Base-by-base conservation (phyloP, 176 grass and related monocot genomes). In the Calamus simplicifolius region DNA sequence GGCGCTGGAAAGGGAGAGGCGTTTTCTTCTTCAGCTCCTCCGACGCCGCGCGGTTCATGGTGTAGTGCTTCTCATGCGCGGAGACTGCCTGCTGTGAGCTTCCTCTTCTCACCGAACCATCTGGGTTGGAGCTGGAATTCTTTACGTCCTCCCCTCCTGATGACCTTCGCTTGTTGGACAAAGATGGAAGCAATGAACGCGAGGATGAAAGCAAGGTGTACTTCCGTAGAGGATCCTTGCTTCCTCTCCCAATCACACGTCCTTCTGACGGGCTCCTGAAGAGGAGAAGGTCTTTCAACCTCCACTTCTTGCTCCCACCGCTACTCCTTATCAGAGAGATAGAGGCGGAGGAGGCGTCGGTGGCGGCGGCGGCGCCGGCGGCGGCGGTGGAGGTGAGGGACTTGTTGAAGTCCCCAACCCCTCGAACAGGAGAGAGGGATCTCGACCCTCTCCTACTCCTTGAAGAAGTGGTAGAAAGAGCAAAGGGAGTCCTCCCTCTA, bases 181-280 rank as follows among this genome's bases (percentile, higher is more conserved):
- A 28, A 18, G 18, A 55, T 16, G 62, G 18, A 7, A 43, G 35
- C 4, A 59, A 54, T 0, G 64, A 69, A 0, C 72, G 55, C 0
- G 86, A 68, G 0, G 79, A 75, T 0, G 76, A 56, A 17, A 84
- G 84, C 49, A 81, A 50, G 35, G 84, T 81, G 74, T 92, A 98
- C 76, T 82, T 82, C 19, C 74, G 55, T 56, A 97, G 74, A 17
- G 78, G 69, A 74, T 97, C 93, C 64, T 87, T 92, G 80, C 92
- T 77, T 5, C 83, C 78, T 65, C 60, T 49, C 14, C 79, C 77
- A 21, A 59, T 72, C 38, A 75, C 87, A 52, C 92, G 84, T 27
- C 92, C 92, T 58, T 98, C 94, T 5, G 88, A 98, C 52, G 94
- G 84, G 52, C 88, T 98, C 6, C 94, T 62, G 75, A 98, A 98